Evolutionary conservation across 345 rosid species (phyloP).

Genomic region (Carallia pectinifolia): DNA sequence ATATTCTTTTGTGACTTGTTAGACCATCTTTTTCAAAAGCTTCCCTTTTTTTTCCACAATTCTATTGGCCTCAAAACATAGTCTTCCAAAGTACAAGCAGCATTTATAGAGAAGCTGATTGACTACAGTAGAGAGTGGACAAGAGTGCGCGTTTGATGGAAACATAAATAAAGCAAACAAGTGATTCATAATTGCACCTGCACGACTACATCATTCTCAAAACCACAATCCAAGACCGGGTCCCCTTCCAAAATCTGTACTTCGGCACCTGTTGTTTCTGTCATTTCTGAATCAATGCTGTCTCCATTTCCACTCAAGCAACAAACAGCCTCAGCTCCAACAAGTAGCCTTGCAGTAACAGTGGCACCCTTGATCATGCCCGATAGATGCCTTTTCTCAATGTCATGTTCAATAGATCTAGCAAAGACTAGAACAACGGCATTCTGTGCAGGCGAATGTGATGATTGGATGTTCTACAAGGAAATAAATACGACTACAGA

Average conservation of each 20-base stretch:
- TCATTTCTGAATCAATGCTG: constrained; percentile 31
- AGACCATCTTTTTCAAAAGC: no score
- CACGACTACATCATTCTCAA: constrained; percentile 43
- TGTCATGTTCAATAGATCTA: constrained; percentile 50
- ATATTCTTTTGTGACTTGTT: no score
- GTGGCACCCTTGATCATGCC: constrained; percentile 28
- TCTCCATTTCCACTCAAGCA: constrained; percentile 29
- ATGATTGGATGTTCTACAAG: constrained; percentile 43
- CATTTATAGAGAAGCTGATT: no score
- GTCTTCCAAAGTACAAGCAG: no score
- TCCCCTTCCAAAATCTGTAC: constrained; percentile 40
- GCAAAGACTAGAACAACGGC: constrained; percentile 54
- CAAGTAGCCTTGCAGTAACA: constrained; percentile 54
- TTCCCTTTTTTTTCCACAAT: no score
- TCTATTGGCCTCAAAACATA: no score
- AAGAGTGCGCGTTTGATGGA: neutral
- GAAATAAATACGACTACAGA: constrained; percentile 14
- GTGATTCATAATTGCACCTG: constrained; percentile 41
- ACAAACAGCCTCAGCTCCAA: constrained; percentile 29
- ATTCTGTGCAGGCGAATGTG: constrained; percentile 60
- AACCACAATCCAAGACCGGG: constrained; percentile 23
- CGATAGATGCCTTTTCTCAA: constrained; percentile 35
- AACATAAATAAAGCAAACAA: neutral
- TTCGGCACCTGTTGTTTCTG: constrained; percentile 34
- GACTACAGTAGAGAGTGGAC: no score